Evolutionary conservation across 352 stramenopile species (phyloP), one percentile per base, ranked within the genome.

Genomic region (Phytophthora pinifolia): DNA sequence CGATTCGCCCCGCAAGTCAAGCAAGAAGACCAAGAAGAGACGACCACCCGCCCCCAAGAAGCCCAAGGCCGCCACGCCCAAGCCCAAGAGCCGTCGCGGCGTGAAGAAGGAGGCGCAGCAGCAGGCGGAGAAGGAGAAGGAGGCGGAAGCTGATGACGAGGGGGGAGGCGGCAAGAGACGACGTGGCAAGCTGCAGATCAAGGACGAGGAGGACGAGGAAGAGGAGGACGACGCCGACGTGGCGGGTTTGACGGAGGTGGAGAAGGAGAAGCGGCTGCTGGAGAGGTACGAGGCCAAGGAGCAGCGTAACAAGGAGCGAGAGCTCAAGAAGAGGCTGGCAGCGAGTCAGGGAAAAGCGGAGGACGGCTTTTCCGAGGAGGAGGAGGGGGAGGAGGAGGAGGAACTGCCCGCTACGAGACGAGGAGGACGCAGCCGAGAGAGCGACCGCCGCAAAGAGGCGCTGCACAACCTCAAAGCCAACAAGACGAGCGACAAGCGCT

Each of bases 281-380:
- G 84, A 94, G 59, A 90, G 89, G 39, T 94, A 94, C 46, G 84
- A 94, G 60, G 82, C 82, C 9, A 75, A 91, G 14, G 81, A 90
- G 50, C 76, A 90, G 43, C 83, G 84, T 27, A 89, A 74, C 50
- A 94, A 94, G 60, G 82, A 94, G 54, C 72, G 83, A 4, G 79
- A 88, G 20, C 66, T 94, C 9, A 92, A 94, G 62, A 91, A 91
- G 54, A 72, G 83, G 15, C 70, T 92, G 15, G 83, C 79, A 1
- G 81, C 78, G 5, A 72, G 67, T 5, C 70, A 86, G 46, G 74
- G 74, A 32, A 71, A 77, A n/a, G 59, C 63, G 0, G 67, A 70
- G 34, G 62, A 77, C 10, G 72, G 65, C 0, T 67, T 61, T 18
- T 65, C 46, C 1, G 71, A 70, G 17, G 70, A 76, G 42, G 72